Base-by-base conservation (phyloP, 2,329 filamentous ascomycete species). In the Proliferodiscus dingleyae region DNA sequence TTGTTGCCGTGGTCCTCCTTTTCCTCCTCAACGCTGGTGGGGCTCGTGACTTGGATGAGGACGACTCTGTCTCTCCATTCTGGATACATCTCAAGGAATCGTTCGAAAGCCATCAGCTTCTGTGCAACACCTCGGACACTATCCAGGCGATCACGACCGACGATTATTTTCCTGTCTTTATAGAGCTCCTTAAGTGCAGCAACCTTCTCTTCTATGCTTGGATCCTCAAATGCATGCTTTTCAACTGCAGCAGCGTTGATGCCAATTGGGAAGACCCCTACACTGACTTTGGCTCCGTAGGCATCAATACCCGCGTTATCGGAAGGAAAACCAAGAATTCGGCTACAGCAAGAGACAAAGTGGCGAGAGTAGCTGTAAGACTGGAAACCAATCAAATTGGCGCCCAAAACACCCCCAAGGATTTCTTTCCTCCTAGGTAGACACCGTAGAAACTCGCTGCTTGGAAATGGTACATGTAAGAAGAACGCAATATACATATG, bases 401-500 rank as follows among this genome's bases (percentile, higher is more conserved):
- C 81, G 15, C 91, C 90, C 33, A 97, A 74, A 37, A 95, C 82
- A 39, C 93, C 93, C 57, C 93, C 89, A 11, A 97, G 73, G 9
- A 97, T 77, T 64, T 96, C 89, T 67, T 95, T 95, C 56, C 91
- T 81, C 53, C 88, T 81, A 29, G 88, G 87, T 45, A 96, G 73
- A 65, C 90, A 95, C 38, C 90, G 81, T 64, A 96, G 80, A 63
- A 95, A 96, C 67, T 97, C 93, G 73, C 88, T 95, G 68, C 89
- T 95, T 26, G 91, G 91, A 67, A 97, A 97, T 0, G 91, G 91
- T 37, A 89, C 85, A 67, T 97, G 91, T 37, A 97, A 74, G 71
- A 89, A 97, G 72, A 96, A 96, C 43, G 89, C 85, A 62, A 96
- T 90, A 70, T 95, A 94, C 68, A 95, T 87, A 65, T 89, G 87